Conservation (phyloP, 441 rosid species). For the Populus hybrid region DNA sequence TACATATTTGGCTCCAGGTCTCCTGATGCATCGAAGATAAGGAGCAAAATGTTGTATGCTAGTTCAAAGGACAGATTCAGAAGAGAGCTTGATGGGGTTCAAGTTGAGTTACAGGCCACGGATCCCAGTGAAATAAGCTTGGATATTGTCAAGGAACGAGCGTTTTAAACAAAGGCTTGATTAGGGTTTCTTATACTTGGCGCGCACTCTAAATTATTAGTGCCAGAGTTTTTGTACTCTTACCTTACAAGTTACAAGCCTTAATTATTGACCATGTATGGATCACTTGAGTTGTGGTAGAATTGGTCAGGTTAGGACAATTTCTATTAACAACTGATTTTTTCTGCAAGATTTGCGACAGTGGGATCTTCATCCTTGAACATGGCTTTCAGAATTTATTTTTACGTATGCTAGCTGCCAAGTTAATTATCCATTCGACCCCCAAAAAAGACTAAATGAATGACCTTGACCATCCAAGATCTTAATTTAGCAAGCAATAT, state of each 20-base stretch:
- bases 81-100: slow-evolving; percentile 72
- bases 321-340: not conserved
- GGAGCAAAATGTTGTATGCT: slow-evolving; percentile 75
- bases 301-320: not conserved
- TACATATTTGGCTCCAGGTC: slow-evolving; percentile 30
- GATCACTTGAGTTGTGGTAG: not conserved
- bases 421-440: too few relatives aligned
- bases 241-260: not conserved
- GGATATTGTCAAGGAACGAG: slow-evolving; percentile 53
- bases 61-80: slow-evolving; percentile 74
- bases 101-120: slow-evolving; percentile 30
- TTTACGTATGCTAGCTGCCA: not conserved
- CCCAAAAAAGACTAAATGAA: too few relatives aligned
- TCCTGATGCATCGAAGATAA: slow-evolving; percentile 55
- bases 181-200: not conserved
- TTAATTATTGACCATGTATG: not conserved
- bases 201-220: not conserved
- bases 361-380: not conserved
- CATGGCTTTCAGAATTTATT: not conserved
- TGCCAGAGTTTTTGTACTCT: not conserved
- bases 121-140: slow-evolving; percentile 58
- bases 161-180: slow-evolving; percentile 17
- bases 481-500: too few relatives aligned
- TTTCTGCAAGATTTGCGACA: not conserved
- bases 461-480: too few relatives aligned